Evolutionary conservation across 2,329 filamentous ascomycete genomes (phyloP), one percentile per base, ranked within the genome.

Genomic region (Pseudonectria foliicola): DNA sequence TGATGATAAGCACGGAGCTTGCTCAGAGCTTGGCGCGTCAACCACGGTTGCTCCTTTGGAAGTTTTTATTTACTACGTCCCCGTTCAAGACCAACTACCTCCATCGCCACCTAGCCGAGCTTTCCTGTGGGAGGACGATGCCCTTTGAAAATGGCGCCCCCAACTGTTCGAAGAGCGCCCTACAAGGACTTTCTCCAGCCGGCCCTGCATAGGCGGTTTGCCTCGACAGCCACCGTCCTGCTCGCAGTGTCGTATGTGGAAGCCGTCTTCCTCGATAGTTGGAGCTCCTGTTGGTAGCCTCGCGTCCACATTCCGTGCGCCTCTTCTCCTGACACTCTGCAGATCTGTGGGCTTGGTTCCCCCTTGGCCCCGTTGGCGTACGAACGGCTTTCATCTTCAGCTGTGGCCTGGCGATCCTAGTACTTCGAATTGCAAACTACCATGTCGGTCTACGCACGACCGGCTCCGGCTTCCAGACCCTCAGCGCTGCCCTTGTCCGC

Each of bases 151-250:
- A 77, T 77, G 71, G 66, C 71, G 52, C 59, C 57, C 53, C 60
- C 62, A 54, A 67, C 62, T 56, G 71, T 66, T 64, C 77, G 68
- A 70, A 74, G 59, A 55, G 64, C 68, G 52, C 68, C 73, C 31
- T 94, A 95, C 64, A 83, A 87, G 69, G 86, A 95, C 66, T 93
- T 93, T 60, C 67, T 95, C 49, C 93, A 90, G 42, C 89, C 90
- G 32, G 81, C 84, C 34, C 69, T 95, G 45, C 90, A 96, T 61
- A 75, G 85, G 52, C 78, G 88, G 52, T 96, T 95, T 63, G 82
- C 83, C 31, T 80, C 80, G 44, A 87, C 86, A 10, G 82, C 83
- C 31, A 71, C 75, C 11, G 66, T 85, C 43, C 69, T 88, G 11
- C 64, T 92, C 8, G 63, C 71, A 31, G 68, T 87, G 37, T 86